Conservation (phyloP, 441 rosid genomes). For the Sinapis alba region DNA sequence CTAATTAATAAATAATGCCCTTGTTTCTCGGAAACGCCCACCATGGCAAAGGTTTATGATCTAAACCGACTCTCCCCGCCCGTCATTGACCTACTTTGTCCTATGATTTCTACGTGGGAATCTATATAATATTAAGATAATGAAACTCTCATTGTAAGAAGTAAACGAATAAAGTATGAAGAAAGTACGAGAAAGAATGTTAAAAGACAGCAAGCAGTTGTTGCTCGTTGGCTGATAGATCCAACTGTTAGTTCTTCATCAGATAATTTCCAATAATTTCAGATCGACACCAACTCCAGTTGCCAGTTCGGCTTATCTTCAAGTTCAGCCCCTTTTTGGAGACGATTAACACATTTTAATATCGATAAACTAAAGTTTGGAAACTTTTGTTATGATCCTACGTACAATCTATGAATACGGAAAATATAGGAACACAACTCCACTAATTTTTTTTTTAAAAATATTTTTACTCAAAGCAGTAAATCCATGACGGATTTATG, state of each 20-base stretch:
- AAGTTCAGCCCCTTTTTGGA: neutral
- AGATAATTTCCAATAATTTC: conserved; percentile 14
- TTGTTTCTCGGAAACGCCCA: neutral
- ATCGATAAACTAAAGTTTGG: neutral
- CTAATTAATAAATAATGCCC: neutral
- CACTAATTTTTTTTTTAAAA: neutral
- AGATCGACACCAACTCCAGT: conserved; percentile 17
- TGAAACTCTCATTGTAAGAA: neutral
- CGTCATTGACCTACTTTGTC: conserved; percentile 11
- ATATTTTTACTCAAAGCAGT: neutral
- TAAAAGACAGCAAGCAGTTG: conserved; percentile 21
- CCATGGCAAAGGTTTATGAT: neutral
- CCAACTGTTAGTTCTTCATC: conserved; percentile 30
- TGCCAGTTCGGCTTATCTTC: conserved; percentile 27
- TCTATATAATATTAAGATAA: neutral
- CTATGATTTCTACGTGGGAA: neutral
- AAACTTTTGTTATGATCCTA: too few species aligned
- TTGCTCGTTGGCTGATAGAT: conserved; percentile 5
- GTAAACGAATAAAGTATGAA: neutral
- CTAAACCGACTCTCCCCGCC: neutral
- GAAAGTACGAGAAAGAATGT: neutral
- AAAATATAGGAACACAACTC: neutral
- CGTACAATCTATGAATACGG: too few species aligned
- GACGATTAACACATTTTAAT: neutral
- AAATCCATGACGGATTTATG: neutral